Evolutionary conservation across 164 flowering plant species (phyloP).

Genomic region (Vitis riparia): DNA sequence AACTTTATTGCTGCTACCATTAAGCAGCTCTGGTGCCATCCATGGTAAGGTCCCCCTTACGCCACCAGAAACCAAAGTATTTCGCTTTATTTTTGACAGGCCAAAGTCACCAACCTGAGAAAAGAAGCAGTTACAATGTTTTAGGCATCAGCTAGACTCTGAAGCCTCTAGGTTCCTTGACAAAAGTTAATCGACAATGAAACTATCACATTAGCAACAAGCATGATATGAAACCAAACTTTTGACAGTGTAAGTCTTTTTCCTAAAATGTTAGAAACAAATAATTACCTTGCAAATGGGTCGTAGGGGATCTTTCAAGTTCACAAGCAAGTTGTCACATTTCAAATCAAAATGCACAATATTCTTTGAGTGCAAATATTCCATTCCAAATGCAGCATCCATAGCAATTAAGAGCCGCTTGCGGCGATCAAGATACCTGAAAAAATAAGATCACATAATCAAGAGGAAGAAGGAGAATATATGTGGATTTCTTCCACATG

Average conservation of each 20-base stretch:
- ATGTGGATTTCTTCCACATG: background rate
- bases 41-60: slow-evolving; percentile 97
- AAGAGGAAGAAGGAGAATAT: slow-evolving; percentile 1
- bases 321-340: slow-evolving; percentile 92
- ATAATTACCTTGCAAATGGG: slow-evolving; percentile 86
- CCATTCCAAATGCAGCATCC: slow-evolving; percentile 99
- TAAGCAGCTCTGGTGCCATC: slow-evolving; percentile 98
- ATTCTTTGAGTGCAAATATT: slow-evolving; percentile 89
- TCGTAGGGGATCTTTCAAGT: slow-evolving; percentile 81
- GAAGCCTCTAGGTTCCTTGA: too few species aligned
- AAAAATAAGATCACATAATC: slow-evolving; percentile 6
- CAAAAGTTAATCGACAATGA: background rate
- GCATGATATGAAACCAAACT: background rate
- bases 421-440: slow-evolving; percentile 84
- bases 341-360: slow-evolving; percentile 95
- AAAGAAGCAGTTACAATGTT: background rate
- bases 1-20: slow-evolving; percentile 95
- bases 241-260: background rate
- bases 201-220: background rate
- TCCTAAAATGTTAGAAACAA: background rate
- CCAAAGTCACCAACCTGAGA: slow-evolving; percentile 97
- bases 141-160: background rate
- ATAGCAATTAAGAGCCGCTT: slow-evolving; percentile 87
- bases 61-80: slow-evolving; percentile 99
- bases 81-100: slow-evolving; percentile 89